Percentiles rank a stretch among this genome's conserved stretches.
Evolutionary conservation across 345 rosid genomes (phyloP).

Genomic region (Carallia brachiata): DNA sequence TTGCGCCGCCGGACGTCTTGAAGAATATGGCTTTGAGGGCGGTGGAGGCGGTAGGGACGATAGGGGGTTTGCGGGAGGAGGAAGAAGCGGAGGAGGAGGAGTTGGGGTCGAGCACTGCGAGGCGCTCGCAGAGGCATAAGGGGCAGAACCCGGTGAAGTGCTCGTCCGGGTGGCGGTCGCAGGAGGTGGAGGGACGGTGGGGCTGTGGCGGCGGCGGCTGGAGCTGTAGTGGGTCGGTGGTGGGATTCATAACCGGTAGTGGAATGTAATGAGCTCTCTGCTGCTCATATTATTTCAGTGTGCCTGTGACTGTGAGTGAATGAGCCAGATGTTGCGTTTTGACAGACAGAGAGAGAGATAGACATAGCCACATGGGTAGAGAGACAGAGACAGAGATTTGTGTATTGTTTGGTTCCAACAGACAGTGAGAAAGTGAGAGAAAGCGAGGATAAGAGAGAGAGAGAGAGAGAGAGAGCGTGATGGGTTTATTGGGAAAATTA

Average conservation of each 20-base stretch:
- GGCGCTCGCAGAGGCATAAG: constrained; percentile 96
- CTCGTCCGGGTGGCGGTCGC: constrained; percentile 87
- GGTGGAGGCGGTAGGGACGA: constrained; percentile 30
- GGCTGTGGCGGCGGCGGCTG: constrained; percentile 79
- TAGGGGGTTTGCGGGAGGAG: constrained; percentile 57
- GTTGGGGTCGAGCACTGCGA: constrained; percentile 60
- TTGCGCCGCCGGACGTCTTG: constrained; percentile 28
- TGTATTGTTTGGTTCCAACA: constrained; percentile 68
- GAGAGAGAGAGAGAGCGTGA: constrained; percentile 13
- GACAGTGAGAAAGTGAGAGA: constrained; percentile 37
- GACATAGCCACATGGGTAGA: constrained; percentile 6
- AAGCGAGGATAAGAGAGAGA: constrained; percentile 7
- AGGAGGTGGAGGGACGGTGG: constrained; percentile 81
- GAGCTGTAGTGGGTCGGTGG: constrained; percentile 54
- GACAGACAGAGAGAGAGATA: constrained; percentile 3
- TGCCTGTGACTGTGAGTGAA: not conserved
- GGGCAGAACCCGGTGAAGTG: constrained; percentile 93
- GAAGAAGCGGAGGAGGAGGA: constrained; percentile 33
- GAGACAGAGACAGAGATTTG: not conserved
- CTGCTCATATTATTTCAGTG: constrained; percentile 59
- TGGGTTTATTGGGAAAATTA: constrained; percentile 18
- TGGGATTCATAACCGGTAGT: constrained; percentile 84
- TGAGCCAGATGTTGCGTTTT: not conserved
- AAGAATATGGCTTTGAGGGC: constrained; percentile 55
- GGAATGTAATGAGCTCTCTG: constrained; percentile 42